phyloP scores from a whole-genome alignment of 108 stramenopile species.

The Nannochloropsis granulata region DNA sequence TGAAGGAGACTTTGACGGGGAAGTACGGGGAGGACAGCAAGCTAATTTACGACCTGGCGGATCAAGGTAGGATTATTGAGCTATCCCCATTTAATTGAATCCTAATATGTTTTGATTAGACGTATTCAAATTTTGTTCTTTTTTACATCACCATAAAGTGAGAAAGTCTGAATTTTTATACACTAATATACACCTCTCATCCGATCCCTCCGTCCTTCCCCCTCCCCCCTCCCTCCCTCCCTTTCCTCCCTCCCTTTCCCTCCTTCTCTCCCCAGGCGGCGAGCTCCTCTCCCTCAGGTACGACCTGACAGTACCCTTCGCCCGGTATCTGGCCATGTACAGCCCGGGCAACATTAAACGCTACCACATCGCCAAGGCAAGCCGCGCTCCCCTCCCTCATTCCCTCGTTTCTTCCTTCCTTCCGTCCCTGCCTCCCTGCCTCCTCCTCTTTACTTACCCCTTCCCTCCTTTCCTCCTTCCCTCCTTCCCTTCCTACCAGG shows the following conservation, averaged over 20 bases:
- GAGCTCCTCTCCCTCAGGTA: conserved; percentile 37
- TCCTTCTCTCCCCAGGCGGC: background rate
- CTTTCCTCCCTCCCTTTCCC: background rate
- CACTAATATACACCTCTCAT: background rate
- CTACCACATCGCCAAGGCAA: conserved; percentile 39
- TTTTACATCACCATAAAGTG: background rate
- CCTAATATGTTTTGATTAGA: conserved; percentile 5
- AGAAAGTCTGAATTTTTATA: background rate
- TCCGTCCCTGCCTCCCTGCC: background rate
- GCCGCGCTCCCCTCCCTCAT: background rate
- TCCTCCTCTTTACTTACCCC: background rate
- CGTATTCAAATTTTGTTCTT: background rate
- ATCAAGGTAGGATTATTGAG: conserved; percentile 53
- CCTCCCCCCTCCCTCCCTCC: background rate
- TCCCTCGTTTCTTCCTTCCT: too few relatives aligned
- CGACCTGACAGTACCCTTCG: conserved; percentile 82
- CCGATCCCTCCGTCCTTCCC: background rate
- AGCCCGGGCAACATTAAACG: conserved; percentile 71
- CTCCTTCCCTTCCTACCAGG: conserved; percentile 25
- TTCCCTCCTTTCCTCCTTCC: background rate
- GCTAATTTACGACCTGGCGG: conserved; percentile 78
- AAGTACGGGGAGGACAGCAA: conserved; percentile 81
- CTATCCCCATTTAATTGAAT: too few relatives aligned
- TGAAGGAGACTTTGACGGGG: conserved; percentile 70
- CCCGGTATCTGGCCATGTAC: conserved; percentile 67